Base-by-base conservation (phyloP, 805 yeast species). In the Saccharomycopsis oosterbeekiorum region DNA sequence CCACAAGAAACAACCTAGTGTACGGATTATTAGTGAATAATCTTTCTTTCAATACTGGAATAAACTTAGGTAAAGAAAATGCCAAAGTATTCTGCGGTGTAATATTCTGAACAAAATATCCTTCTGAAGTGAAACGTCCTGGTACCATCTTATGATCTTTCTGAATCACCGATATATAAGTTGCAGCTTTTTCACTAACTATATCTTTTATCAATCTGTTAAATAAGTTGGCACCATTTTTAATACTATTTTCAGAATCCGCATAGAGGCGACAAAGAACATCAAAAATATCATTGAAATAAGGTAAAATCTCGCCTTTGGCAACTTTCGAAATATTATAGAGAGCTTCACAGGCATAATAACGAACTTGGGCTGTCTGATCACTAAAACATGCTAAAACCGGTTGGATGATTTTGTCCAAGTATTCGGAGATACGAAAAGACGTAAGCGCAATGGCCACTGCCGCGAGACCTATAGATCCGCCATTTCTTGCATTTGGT, bases 261-360 rank as follows among this genome's bases (percentile, higher is more conserved):
- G 97, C 91, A 24, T 93, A 90, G 60, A 92, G 80, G 63, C 87
- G 86, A 70, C 97, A 92, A 59, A 94, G 77, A 19, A 92, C 94
- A 70, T 94, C 98, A 70, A 94, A 94, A 1, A 91, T 86, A 73
- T 94, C 98, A 73, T 93, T 94, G 78, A 94, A 94, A 71, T 89
- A 92, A 12, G 88, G 76, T 64, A 94, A 76, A 24, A 94, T 89
- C 73, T 94, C 98, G 36, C 98, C 98, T 67, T 96, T 84, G 2
- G 98, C 96, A 21, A 94, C 96, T 70, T 94, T 94, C 56, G 98
- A 96, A 55, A 94, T 92, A 73, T 94, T 94, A 73, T 94, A 94
- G 64, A 94, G 78, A 56, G 96, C 87, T 70, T 94, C 99, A 75
- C 98, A 94, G 0, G 99, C 97, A 71, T 91, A 94, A 69, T 94